Percentiles rank a stretch among this genome's conserved stretches.
phyloP scores from a whole-genome alignment of 2,329 filamentous ascomycete genomes.

The Pseudocercospora crystallina region DNA sequence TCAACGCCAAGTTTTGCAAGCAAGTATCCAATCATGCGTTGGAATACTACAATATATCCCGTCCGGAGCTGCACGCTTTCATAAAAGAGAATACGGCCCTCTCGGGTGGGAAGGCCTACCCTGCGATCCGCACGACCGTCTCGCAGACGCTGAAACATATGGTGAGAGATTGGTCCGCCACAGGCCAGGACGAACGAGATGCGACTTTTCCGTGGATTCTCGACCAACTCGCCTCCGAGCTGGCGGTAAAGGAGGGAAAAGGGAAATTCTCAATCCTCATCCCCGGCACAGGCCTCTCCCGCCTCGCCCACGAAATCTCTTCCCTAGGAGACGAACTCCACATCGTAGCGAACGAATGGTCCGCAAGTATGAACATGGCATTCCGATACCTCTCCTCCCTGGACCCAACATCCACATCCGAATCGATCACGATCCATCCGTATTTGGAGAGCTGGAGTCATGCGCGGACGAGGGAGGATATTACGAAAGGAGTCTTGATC shows the following conservation, averaged over 20 bases:
- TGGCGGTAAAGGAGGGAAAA: slow-evolving; percentile 9
- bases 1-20: slow-evolving; percentile 75
- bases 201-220: slow-evolving; percentile 65
- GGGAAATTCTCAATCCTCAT: slow-evolving; percentile 64
- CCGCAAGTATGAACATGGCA: slow-evolving; percentile 84
- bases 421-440: slow-evolving; percentile 72
- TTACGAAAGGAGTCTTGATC: slow-evolving; percentile 24
- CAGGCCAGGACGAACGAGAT: slow-evolving; percentile 71
- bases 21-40: slow-evolving; percentile 65
- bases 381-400: slow-evolving; percentile 70
- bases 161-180: slow-evolving; percentile 85
- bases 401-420: slow-evolving; percentile 47
- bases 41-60: slow-evolving; percentile 17
- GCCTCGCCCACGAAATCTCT: slow-evolving; percentile 77
- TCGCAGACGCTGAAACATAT: slow-evolving; percentile 86
- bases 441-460: slow-evolving; percentile 69
- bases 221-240: slow-evolving; percentile 40
- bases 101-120: slow-evolving; percentile 58
- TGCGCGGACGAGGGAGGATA: slow-evolving; percentile 56
- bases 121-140: slow-evolving; percentile 7
- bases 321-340: slow-evolving; percentile 63
- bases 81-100: slow-evolving; percentile 8
- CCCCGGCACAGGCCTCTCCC: slow-evolving; percentile 80
- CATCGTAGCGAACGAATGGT: slow-evolving; percentile 84
- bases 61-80: slow-evolving; percentile 18